A percentile compares a stretch with the other conserved stretches of the same genome.
Evolutionary conservation across 805 yeast species (phyloP).

Genomic region (Dipodascus albidus): DNA sequence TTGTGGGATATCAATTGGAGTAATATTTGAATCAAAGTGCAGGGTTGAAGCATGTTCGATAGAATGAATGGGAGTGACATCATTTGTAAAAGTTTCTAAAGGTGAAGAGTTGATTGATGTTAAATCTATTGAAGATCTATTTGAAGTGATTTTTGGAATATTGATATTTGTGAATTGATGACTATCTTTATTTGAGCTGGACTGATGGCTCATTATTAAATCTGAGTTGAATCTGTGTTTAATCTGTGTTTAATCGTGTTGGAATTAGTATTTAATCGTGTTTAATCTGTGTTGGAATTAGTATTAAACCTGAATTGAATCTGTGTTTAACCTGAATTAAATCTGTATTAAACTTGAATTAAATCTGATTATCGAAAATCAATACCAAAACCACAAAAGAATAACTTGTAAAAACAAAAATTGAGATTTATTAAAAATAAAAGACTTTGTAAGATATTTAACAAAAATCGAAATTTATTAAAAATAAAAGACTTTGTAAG

Average conservation of each 20-base stretch:
- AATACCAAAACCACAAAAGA: too few species aligned
- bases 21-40: not conserved
- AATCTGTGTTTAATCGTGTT: too few species aligned
- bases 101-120: not conserved
- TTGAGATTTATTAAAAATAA: too few species aligned
- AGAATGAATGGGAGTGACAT: not conserved
- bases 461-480: too few species aligned
- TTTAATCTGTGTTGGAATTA: not conserved
- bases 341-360: not conserved
- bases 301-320: not conserved
- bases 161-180: not conserved
- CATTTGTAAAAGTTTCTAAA: not conserved
- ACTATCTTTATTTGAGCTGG: not conserved
- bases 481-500: too few species aligned
- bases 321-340: not conserved
- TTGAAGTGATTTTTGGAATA: not conserved
- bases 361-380: not conserved
- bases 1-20: not conserved
- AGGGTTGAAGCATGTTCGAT: not conserved
- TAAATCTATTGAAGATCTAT: not conserved
- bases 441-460: too few species aligned
- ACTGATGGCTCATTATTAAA: not conserved
- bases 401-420: too few species aligned
- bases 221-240: not conserved
- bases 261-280: not conserved